These are phyloP conservation scores for Erythrobasidium hasegawianum DNA, from an alignment of 1,284 basidiomycete species.

Conservation along the genomic window DNA sequence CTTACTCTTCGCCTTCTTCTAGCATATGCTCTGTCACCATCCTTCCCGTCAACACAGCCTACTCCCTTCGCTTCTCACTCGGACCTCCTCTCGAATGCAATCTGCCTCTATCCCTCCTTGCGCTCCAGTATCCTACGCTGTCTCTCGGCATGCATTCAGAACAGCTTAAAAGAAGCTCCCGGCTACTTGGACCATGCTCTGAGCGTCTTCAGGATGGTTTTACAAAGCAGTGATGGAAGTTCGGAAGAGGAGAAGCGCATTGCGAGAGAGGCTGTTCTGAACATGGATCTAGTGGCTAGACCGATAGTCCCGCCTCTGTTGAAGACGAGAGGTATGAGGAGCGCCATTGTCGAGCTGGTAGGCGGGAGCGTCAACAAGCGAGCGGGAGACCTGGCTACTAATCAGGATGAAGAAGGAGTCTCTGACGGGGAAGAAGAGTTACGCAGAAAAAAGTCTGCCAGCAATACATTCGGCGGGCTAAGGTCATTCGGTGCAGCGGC, in stretches of 20 bases:
- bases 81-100: conserved; percentile 11
- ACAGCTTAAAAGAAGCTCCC: conserved; percentile 5
- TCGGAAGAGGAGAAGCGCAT: conserved; percentile 5
- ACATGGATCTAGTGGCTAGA: conserved; percentile 3
- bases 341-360: background rate
- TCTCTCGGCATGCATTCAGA: conserved; percentile 7
- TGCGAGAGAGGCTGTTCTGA: background rate
- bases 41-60: conserved; percentile 13
- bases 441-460: background rate
- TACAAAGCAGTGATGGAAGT: background rate
- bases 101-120: conserved; percentile 12
- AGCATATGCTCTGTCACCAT: conserved; percentile 14
- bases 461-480: background rate
- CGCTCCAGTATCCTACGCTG: conserved; percentile 16
- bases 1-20: conserved; percentile 23
- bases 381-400: background rate
- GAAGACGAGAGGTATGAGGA: conserved; percentile 2
- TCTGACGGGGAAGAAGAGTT: conserved; percentile 4
- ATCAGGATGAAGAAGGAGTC: background rate
- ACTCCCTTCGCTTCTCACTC: background rate
- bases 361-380: conserved; percentile 3
- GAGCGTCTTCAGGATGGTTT: conserved; percentile 1
- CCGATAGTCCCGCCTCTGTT: conserved; percentile 23
- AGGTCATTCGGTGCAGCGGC: background rate
- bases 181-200: conserved; percentile 15